Evolutionary conservation across 768 basidiomycete genomes (phyloP), one percentile per base, ranked within the genome.

Genomic region (Leccinum fibrillosum): DNA sequence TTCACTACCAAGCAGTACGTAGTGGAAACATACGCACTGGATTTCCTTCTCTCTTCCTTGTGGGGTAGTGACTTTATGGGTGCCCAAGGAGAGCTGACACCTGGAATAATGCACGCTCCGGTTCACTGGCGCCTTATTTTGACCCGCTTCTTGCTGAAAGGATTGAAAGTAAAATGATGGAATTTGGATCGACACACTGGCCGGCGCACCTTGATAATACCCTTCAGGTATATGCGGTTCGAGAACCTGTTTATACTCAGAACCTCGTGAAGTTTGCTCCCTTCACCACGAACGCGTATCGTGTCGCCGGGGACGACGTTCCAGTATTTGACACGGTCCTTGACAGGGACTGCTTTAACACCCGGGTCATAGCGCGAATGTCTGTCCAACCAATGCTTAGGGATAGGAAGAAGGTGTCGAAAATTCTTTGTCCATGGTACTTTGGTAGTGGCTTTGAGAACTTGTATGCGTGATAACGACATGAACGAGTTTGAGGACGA

Each of bases 231-330:
- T 74, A 90, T 71, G 75, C 80, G 72, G 70, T 92, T 92, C 68
- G 81, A 84, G 61, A 89, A 76, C 69, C 80, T 82, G 74, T 92
- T 89, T 56, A 92, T 84, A 72, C 81, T 84, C 58, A 84, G 73
- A 35, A 94, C 90, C 67, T 92, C 86, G 49, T 84, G 83, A 34
- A 92, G 65, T 15, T 79, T 81, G 26, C 78, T 77, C 59, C 78
- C 76, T 70, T 90, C 86, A 25, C 89, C 88, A 7, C 83, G 80
- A 55, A 92, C 61, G 52, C 87, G 82, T 66, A 94, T 83, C 54
- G 80, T 82, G 75, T 94, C 92, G 7, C 92, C 92, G 5, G 92
- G 90, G 34, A 91, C 86, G 59, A 94, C 82, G 67, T 93, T 94
- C 92, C 92, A 94, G 68, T 83, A 84, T 70, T 90, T 88, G 53